These are phyloP conservation scores for Irpex sp. DNA, from an alignment of 1,284 basidiomycete species.

Conservation along the genomic window DNA sequence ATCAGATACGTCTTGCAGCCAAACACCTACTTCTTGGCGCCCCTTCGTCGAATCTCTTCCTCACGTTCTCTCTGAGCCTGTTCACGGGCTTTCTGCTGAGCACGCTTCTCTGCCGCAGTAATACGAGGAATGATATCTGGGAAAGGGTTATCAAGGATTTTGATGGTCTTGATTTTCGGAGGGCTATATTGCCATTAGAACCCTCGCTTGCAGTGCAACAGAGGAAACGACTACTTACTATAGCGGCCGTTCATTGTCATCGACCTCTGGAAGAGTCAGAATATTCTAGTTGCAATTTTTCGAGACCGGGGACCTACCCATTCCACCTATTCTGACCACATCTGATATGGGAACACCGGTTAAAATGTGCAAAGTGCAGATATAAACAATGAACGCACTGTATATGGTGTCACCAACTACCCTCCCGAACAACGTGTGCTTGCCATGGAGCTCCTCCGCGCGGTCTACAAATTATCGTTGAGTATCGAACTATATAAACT, in stretches of 20 bases:
- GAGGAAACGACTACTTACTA: conserved; percentile 54
- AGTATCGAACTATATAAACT: not conserved
- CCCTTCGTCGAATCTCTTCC: conserved; percentile 67
- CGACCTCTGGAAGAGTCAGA: conserved; percentile 59
- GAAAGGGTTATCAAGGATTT: conserved; percentile 91
- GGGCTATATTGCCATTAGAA: conserved; percentile 48
- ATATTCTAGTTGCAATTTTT: not conserved
- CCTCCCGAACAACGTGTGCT: conserved; percentile 86
- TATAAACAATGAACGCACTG: conserved; percentile 51
- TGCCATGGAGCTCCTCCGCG: conserved; percentile 85
- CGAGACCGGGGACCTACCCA: conserved; percentile 46
- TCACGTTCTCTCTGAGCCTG: conserved; percentile 76
- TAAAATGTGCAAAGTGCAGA: too few species aligned
- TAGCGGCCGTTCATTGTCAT: conserved; percentile 77
- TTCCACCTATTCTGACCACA: conserved; percentile 86
- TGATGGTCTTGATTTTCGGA: conserved; percentile 82
- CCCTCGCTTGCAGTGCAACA: not conserved
- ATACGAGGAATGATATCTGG: conserved; percentile 95
- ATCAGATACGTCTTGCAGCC: conserved; percentile 2
- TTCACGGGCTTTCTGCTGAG: conserved; percentile 76
- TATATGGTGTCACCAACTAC: conserved; percentile 82
- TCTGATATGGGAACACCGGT: conserved; percentile 40
- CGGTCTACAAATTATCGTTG: conserved; percentile 48
- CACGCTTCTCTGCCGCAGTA: conserved; percentile 85
- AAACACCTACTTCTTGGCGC: conserved; percentile 75